Evolutionary conservation across 2,329 filamentous ascomycete genomes (phyloP), one percentile per base, ranked within the genome.

Genomic region (Cadophora malorum): DNA sequence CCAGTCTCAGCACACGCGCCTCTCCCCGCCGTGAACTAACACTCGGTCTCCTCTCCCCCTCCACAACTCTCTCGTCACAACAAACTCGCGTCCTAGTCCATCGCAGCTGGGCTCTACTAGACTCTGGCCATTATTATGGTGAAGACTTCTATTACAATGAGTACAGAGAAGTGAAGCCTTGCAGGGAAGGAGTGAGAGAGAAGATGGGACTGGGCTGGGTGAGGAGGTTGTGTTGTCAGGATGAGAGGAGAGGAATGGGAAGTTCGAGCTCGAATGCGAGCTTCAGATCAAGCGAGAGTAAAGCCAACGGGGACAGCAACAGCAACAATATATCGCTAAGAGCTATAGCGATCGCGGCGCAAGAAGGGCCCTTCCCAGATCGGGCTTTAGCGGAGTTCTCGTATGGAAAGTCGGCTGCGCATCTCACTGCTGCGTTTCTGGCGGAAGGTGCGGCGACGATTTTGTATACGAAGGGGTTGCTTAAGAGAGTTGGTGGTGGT

Each of bases 341-440:
- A 25, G 62, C 49, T n/a, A 50, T 65, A 7, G 66, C 66, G 12
- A 38, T 68, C 16, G 66, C 56, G 25, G 55, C 64, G 4, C 66
- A 65, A 31, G 62, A 68, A 33, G 62, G 66, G 9, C 62, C 62
- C 3, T 68, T 62, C 25, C 66, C 62, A 28, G 66, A 65, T 41
- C 55, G 66, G 10, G 62, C 66, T 19, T 38, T 68, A 5, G 33
- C 62, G 25, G 62, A 62, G 12, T 60, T 68, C 55, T 28, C 35
- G 3, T 68, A 50, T 16, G 12, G 10, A 0, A 35, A 35, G 2
- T n/a, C 21, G 0, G 14, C 35, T 12, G 47, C 38, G 21, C 23
- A 55, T 25, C 62, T 65, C 14, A 65, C 58, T 3, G 56, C 66
- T 47, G 63, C 50, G 9, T 45, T 68, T 14, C 12, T 68, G 49